A percentile compares a stretch with the other conserved stretches of the same genome.
These are phyloP conservation scores for Alopecurus myosuroides DNA, from an alignment of 176 grass and related monocot genomes.

Conservation along the genomic window DNA sequence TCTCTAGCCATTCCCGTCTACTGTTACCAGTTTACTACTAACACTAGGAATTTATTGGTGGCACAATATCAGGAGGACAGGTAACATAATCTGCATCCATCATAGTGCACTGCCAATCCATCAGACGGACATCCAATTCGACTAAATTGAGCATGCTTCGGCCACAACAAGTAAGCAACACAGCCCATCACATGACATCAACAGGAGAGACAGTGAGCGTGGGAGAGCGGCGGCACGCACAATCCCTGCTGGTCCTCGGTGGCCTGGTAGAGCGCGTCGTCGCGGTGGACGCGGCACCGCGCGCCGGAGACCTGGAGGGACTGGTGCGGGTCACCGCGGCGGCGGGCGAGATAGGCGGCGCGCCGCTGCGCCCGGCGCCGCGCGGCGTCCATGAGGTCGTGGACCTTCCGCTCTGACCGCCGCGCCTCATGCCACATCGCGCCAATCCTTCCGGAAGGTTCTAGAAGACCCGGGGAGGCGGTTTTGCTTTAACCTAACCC, in stretches of 20 bases:
- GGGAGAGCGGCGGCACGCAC: slow-evolving; percentile 38
- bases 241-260: slow-evolving; percentile 92
- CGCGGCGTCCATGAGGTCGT: slow-evolving; percentile 92
- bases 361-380: slow-evolving; percentile 86
- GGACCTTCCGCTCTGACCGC: slow-evolving; percentile 90
- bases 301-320: slow-evolving; percentile 68
- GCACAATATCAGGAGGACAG: neutral
- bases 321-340: slow-evolving; percentile 87
- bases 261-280: slow-evolving; percentile 92
- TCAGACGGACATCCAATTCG: neutral
- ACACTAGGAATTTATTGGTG: neutral
- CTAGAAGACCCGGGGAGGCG: neutral
- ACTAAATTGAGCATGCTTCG: neutral
- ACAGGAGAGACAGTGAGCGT: neutral
- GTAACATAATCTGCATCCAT: neutral
- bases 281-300: slow-evolving; percentile 83
- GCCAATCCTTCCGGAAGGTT: neutral
- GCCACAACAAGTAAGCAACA: neutral
- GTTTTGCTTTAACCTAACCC: slow-evolving; percentile 20
- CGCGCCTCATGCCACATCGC: slow-evolving; percentile 98
- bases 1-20: neutral
- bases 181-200: neutral
- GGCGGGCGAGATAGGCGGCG: slow-evolving; percentile 72
- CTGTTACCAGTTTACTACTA: neutral
- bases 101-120: neutral